phyloP scores from a whole-genome alignment of 805 yeast genomes.

The Kluyveromyces wickerhamii region DNA sequence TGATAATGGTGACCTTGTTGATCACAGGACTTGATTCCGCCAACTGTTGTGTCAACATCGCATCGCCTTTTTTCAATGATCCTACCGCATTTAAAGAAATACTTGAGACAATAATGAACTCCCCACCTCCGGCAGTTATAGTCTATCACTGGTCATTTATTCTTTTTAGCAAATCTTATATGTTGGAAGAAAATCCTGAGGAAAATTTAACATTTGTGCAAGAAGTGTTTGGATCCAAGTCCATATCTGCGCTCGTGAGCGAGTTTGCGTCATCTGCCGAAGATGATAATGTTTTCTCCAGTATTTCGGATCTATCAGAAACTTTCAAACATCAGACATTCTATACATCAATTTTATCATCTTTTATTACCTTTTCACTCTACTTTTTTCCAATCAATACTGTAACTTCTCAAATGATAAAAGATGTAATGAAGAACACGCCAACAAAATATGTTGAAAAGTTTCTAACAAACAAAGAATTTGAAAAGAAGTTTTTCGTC shows the following conservation, averaged over 20 bases:
- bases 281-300: conserved; percentile 38
- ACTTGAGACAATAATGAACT: conserved; percentile 32
- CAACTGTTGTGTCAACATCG: conserved; percentile 34
- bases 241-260: conserved; percentile 13
- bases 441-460: conserved; percentile 34
- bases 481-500: conserved; percentile 32
- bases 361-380: conserved; percentile 29
- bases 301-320: conserved; percentile 35
- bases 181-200: conserved; percentile 35
- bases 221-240: conserved; percentile 10
- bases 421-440: conserved; percentile 23
- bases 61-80: conserved; percentile 36
- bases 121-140: conserved; percentile 40
- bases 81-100: conserved; percentile 32
- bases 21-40: conserved; percentile 51
- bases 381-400: conserved; percentile 42
- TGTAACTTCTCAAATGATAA: conserved; percentile 26
- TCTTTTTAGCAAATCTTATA: conserved; percentile 42
- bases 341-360: conserved; percentile 38
- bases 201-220: conserved; percentile 12
- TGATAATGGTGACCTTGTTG: conserved; percentile 42
- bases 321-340: conserved; percentile 42
- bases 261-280: conserved; percentile 33
- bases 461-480: conserved; percentile 29
- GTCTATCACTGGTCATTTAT: conserved; percentile 63